A percentile compares a stretch with the other conserved stretches of the same genome.
phyloP scores from a whole-genome alignment of 2,329 filamentous ascomycete genomes.

The Fusarium buxicola region DNA sequence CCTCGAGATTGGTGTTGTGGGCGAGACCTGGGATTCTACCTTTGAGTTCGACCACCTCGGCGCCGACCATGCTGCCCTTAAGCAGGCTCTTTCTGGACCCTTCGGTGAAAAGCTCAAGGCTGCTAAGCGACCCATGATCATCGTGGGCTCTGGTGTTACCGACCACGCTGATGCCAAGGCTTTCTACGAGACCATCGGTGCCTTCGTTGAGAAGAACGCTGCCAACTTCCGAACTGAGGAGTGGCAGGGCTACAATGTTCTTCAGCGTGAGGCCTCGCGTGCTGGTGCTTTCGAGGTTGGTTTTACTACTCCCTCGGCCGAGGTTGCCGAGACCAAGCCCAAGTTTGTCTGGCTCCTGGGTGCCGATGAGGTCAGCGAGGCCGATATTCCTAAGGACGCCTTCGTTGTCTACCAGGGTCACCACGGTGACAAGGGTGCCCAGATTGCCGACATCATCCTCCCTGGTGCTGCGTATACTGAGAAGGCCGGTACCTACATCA shows the following conservation, averaged over 20 bases:
- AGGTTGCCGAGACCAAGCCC: constrained; percentile 84
- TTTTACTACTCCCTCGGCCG: constrained; percentile 86
- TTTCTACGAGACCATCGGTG: constrained; percentile 90
- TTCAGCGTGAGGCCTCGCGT: constrained; percentile 92
- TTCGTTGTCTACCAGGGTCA: constrained; percentile 99
- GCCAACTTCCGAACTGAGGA: constrained; percentile 87
- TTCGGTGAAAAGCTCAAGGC: constrained; percentile 93
- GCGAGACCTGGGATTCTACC: constrained; percentile 90
- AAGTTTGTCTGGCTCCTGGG: constrained; percentile 98
- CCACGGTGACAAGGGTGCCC: constrained; percentile 93
- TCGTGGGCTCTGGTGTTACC: constrained; percentile 90
- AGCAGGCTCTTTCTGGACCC: constrained; percentile 83
- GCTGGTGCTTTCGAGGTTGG: constrained; percentile 96
- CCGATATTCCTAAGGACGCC: constrained; percentile 92
- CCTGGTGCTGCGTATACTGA: constrained; percentile 97
- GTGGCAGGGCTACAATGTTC: constrained; percentile 98
- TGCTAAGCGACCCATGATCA: constrained; percentile 95
- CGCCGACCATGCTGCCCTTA: constrained; percentile 80
- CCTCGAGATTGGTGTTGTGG: constrained; percentile 90
- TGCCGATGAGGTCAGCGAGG: constrained; percentile 87
- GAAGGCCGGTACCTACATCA: constrained; percentile 95
- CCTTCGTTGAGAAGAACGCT: constrained; percentile 93
- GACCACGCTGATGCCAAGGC: constrained; percentile 93
- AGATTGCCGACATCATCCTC: constrained; percentile 92
- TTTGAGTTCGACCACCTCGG: constrained; percentile 96